Evolutionary conservation across 2,329 filamentous ascomycete species (phyloP).

Genomic region (Colletotrichum sp.): DNA sequence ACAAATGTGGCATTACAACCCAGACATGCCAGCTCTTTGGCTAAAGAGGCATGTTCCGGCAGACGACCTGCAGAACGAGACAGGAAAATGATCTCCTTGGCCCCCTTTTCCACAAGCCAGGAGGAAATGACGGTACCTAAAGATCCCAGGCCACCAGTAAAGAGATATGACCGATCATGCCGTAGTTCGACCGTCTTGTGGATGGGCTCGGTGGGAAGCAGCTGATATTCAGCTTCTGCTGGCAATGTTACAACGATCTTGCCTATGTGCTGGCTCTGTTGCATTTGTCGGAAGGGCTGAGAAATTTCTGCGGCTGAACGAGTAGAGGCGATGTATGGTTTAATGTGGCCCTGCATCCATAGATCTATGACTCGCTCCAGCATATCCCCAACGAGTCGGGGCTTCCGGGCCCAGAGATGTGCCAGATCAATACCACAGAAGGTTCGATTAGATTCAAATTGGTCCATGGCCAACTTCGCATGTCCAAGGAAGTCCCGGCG

Average conservation of each 20-base stretch:
- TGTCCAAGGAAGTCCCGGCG: conserved; percentile 46
- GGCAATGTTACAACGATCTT: conserved; percentile 43
- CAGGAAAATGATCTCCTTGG: conserved; percentile 28
- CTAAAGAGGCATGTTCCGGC: conserved; percentile 9
- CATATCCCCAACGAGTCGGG: background rate
- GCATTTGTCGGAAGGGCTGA: conserved; percentile 49
- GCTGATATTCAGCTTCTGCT: background rate
- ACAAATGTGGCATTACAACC: conserved; percentile 31
- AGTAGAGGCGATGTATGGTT: background rate
- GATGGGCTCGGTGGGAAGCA: background rate
- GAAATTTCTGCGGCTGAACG: conserved; percentile 31
- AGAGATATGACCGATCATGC: conserved; percentile 26
- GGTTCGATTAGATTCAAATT: conserved; percentile 42
- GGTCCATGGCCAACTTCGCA: conserved; percentile 47
- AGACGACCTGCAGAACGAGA: conserved; percentile 24
- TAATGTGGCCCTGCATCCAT: background rate
- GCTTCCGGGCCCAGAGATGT: background rate
- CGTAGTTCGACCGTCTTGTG: background rate
- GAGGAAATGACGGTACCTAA: conserved; percentile 29
- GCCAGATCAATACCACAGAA: conserved; percentile 39
- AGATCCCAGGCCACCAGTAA: conserved; percentile 35
- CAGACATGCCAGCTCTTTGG: conserved; percentile 27
- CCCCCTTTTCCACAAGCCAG: conserved; percentile 34
- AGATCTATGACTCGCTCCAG: background rate
- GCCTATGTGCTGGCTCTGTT: conserved; percentile 47